These are phyloP conservation scores for Fusarium sp. DNA, from an alignment of 2,329 filamentous ascomycete genomes.

Conservation along the genomic window DNA sequence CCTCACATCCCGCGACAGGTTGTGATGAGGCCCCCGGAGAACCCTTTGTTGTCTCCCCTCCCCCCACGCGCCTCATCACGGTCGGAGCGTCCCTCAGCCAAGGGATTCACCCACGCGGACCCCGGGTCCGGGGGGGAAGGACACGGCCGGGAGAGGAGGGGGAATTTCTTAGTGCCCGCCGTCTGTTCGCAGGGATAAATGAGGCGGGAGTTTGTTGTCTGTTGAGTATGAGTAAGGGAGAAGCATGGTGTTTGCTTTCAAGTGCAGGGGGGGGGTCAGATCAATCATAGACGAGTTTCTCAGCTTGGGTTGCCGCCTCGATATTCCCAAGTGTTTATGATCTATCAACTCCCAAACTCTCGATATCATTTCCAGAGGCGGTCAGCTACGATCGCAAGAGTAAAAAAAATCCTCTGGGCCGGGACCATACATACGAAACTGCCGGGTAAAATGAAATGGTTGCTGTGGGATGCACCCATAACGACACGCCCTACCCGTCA, in stretches of 20 bases:
- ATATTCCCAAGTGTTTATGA: slow-evolving; percentile 18
- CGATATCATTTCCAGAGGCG: slow-evolving; percentile 28
- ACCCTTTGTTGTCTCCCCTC: background rate
- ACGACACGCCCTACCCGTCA: slow-evolving; percentile 16
- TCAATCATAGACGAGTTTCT: background rate
- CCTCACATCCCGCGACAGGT: slow-evolving; percentile 12
- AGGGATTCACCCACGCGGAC: slow-evolving; percentile 29
- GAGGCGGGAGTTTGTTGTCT: slow-evolving; percentile 14
- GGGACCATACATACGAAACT: background rate
- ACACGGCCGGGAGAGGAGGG: background rate
- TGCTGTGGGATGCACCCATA: slow-evolving; percentile 9
- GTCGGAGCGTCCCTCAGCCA: slow-evolving; percentile 18
- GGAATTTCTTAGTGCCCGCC: slow-evolving; percentile 24
- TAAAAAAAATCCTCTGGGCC: background rate
- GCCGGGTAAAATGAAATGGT: background rate
- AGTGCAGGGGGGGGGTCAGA: background rate
- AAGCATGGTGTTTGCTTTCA: slow-evolving; percentile 18
- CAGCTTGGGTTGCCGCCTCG: background rate
- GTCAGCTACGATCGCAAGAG: slow-evolving; percentile 20
- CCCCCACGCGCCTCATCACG: slow-evolving; percentile 21
- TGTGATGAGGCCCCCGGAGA: background rate
- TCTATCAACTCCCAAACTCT: slow-evolving; percentile 19
- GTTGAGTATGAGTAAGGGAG: slow-evolving; percentile 8
- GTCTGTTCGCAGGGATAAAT: slow-evolving; percentile 1
- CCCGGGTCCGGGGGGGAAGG: background rate